Base-by-base conservation (phyloP, 2,329 filamentous ascomycete genomes). In the Chaetomium olivaceum region DNA sequence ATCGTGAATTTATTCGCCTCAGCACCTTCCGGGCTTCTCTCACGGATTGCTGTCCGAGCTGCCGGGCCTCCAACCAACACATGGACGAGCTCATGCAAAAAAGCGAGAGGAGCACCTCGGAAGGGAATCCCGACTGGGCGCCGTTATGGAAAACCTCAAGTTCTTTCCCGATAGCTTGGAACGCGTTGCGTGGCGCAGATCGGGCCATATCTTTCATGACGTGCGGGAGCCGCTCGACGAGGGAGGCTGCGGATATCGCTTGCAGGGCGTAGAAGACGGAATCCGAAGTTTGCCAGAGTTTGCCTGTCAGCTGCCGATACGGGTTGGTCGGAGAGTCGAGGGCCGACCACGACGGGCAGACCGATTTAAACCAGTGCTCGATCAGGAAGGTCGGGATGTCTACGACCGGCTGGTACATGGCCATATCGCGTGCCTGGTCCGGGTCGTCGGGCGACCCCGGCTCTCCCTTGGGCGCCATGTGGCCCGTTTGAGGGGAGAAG, bases 71-170 rank as follows among this genome's bases (percentile, higher is more conserved):
- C 55, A 73, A 67, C 73, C 73, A 74, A 61, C 69, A 71, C 67
- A 73, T 70, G 27, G 73, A 74, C 11, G 73, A 74, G 52, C 73
- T 74, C 73, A 74, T 73, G 64, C 73, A 74, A 54, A 74, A 74
- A 11, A 74, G 61, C 0, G 73, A 69, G 12, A 74, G 36, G 12
- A 74, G 66, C 6, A 74, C 66, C 21, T 67, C 71, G 19, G 64
- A 68, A 5, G 73, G 73, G 23, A 72, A 73, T 11, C 62, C 58
- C 33, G 56, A 29, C 14, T 33, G 61, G 8, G 23, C 11, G 0
- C 63, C 68, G 14, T 55, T 60, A 16, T 58, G 67, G 16, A 73
- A 71, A 21, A 61, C 63, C 21, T 68, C 33, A 4, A 74, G 65
- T 48, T 73, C 73, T 25, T 71, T 64, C n/a, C 57, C 60, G 48